phyloP scores from a whole-genome alignment of 106 monocot species.

The Platanthera zijinensis region DNA sequence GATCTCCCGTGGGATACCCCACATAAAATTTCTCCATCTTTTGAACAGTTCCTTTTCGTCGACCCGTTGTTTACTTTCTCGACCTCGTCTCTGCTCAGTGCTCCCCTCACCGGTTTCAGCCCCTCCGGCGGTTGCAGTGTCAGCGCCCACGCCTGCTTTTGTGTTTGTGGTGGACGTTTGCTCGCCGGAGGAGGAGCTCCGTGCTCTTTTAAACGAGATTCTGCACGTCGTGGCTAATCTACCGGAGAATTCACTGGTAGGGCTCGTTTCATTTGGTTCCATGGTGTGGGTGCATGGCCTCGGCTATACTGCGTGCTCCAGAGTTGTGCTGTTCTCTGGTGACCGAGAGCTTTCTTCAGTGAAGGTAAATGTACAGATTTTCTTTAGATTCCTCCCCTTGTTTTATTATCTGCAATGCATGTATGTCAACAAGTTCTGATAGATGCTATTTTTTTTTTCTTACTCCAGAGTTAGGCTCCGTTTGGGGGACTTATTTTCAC shows the following conservation, averaged over 20 bases:
- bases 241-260: slow-evolving; percentile 64
- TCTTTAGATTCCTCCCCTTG: background rate
- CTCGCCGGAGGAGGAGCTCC: slow-evolving; percentile 48
- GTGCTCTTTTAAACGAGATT: slow-evolving; percentile 61
- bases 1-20: no score
- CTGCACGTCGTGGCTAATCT: slow-evolving; percentile 56
- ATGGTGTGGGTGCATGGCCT: slow-evolving; percentile 85
- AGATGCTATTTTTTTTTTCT: background rate
- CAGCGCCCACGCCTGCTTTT: slow-evolving; percentile 22
- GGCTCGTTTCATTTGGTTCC: slow-evolving; percentile 66
- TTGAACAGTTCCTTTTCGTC: slow-evolving; percentile 5
- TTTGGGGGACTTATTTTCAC: no score
- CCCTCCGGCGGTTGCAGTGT: background rate
- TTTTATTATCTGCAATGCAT: background rate
- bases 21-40: no score
- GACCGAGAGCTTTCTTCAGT: slow-evolving; percentile 54
- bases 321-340: slow-evolving; percentile 54
- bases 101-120: slow-evolving; percentile 10
- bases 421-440: background rate
- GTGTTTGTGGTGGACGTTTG: slow-evolving; percentile 70
- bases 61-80: slow-evolving; percentile 7
- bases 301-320: slow-evolving; percentile 51
- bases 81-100: slow-evolving; percentile 17
- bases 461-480: no score
- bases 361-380: slow-evolving; percentile 34